Evolutionary conservation across 2,329 filamentous ascomycete genomes (phyloP).

Genomic region (Phaeosphaeriaceae sp.): DNA sequence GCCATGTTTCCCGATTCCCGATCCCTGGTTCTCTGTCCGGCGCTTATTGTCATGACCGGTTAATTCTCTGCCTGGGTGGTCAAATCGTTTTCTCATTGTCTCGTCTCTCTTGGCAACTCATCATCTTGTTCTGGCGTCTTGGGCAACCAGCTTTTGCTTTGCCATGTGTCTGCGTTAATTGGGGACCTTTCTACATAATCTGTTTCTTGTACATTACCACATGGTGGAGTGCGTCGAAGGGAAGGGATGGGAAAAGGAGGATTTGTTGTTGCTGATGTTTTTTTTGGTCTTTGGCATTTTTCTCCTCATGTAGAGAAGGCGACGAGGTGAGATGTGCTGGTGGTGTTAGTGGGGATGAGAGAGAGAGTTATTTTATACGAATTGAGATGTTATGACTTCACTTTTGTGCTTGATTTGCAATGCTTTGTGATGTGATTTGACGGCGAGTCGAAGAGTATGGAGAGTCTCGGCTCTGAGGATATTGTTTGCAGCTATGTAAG

Average conservation of each 20-base stretch:
- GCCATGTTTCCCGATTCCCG: slow-evolving; percentile 3
- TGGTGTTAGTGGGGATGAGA: slow-evolving; percentile 1
- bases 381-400: slow-evolving; percentile 43
- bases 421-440: no score
- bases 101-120: neutral
- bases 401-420: no score
- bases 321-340: neutral
- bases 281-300: slow-evolving; percentile 1
- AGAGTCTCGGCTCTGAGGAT: no score
- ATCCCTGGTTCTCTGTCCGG: slow-evolving; percentile 1
- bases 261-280: neutral
- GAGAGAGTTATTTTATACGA: slow-evolving; percentile 24
- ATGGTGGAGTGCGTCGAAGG: neutral
- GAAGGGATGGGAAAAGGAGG: neutral
- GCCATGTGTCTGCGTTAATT: slow-evolving; percentile 4
- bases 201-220: slow-evolving; percentile 40
- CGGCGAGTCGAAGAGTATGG: no score
- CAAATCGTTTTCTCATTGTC: neutral
- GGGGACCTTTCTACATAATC: slow-evolving; percentile 29
- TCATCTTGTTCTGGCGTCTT: slow-evolving; percentile 6
- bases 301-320: neutral
- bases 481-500: no score
- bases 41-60: slow-evolving; percentile 2
- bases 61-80: slow-evolving; percentile 2
- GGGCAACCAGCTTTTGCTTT: slow-evolving; percentile 3